phyloP scores from a whole-genome alignment of 257 asterid species.

The Parsonsia alboflavescens region DNA sequence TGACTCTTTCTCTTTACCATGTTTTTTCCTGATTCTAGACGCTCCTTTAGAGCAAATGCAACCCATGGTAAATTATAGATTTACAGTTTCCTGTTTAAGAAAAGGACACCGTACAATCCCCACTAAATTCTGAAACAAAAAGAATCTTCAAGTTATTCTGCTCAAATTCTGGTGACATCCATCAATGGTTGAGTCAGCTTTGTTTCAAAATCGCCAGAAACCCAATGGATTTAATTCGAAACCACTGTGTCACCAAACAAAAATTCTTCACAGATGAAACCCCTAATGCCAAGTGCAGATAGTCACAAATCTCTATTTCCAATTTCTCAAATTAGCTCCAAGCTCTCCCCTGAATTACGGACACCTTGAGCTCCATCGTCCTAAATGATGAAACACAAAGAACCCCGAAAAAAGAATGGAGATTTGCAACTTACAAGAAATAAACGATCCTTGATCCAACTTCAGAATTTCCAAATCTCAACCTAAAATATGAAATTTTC shows the following conservation, averaged over 20 bases:
- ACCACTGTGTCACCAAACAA: constrained; percentile 12
- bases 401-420: not conserved
- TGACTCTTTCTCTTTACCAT: constrained; percentile 39
- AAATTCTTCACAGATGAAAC: not conserved
- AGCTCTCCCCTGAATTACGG: not conserved
- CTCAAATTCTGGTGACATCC: constrained; percentile 40
- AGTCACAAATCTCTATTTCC: constrained; percentile 10
- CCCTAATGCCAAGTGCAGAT: constrained; percentile 3
- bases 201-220: constrained; percentile 25
- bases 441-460: constrained; percentile 13
- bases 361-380: not conserved
- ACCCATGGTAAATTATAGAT: constrained; percentile 51
- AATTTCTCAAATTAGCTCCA: constrained; percentile 5
- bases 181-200: constrained; percentile 33
- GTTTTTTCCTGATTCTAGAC: constrained; percentile 22
- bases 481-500: constrained; percentile 17
- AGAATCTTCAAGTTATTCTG: constrained; percentile 28
- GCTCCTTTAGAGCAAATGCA: constrained; percentile 78
- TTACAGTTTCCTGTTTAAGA: constrained; percentile 40
- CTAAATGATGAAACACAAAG: constrained; percentile 1
- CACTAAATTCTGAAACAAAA: constrained; percentile 24
- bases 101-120: constrained; percentile 42
- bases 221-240: constrained; percentile 14
- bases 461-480: constrained; percentile 20
- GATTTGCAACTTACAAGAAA: constrained; percentile 3